These are phyloP conservation scores for Diplodia seriata DNA, from an alignment of 2,329 filamentous ascomycete genomes.

Conservation along the genomic window DNA sequence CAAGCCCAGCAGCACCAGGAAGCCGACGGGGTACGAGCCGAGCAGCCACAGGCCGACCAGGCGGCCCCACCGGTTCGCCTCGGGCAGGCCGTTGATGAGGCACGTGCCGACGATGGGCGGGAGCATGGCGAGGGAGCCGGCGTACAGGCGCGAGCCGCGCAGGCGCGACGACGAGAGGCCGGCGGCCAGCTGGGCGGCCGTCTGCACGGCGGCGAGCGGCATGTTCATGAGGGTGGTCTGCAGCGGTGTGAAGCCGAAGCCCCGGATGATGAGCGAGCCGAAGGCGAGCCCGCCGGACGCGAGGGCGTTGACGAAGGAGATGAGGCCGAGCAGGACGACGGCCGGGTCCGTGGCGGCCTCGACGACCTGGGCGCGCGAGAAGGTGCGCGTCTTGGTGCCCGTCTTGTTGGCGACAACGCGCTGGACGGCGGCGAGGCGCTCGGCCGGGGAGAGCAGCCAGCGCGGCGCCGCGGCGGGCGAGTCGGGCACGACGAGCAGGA, in stretches of 20 bases:
- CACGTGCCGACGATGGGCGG: slow-evolving; percentile 64
- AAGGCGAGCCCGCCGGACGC: slow-evolving; percentile 62
- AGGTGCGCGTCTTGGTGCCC: slow-evolving; percentile 53
- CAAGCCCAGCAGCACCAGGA: slow-evolving; percentile 68
- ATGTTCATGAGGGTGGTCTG: slow-evolving; percentile 67
- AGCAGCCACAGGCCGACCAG: slow-evolving; percentile 67
- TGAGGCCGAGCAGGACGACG: slow-evolving; percentile 60
- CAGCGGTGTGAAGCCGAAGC: slow-evolving; percentile 64
- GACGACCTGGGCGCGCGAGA: slow-evolving; percentile 60
- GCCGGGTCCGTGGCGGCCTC: slow-evolving; percentile 62
- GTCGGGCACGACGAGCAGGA: slow-evolving; percentile 64
- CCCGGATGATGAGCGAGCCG: slow-evolving; percentile 64
- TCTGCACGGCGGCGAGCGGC: slow-evolving; percentile 66
- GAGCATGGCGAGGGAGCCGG: slow-evolving; percentile 57
- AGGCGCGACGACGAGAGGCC: slow-evolving; percentile 63
- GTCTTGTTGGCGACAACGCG: slow-evolving; percentile 54
- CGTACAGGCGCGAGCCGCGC: slow-evolving; percentile 63
- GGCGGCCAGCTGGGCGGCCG: slow-evolving; percentile 65
- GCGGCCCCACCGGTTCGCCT: slow-evolving; percentile 57
- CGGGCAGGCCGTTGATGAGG: slow-evolving; percentile 59
- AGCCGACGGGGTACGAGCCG: slow-evolving; percentile 66
- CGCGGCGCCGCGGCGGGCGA: slow-evolving; percentile 66
- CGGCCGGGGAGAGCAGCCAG: slow-evolving; percentile 60
- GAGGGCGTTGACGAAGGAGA: slow-evolving; percentile 48
- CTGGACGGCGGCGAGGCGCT: slow-evolving; percentile 66